These are phyloP conservation scores for Canavalia ensiformis DNA, from an alignment of 306 rosid species.

Conservation along the genomic window DNA sequence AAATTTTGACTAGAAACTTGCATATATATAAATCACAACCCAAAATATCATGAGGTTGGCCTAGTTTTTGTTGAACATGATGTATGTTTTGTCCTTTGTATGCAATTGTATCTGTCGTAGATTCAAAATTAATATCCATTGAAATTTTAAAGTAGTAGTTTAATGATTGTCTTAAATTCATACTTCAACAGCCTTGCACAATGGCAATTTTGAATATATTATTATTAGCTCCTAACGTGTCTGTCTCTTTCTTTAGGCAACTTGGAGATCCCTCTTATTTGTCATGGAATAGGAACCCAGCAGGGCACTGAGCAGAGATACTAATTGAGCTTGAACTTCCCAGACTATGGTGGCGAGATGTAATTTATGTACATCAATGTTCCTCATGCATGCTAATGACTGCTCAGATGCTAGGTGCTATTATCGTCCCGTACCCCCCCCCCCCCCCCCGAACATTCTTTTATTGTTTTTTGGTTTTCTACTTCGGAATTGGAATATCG, in stretches of 20 bases:
- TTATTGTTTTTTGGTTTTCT: conserved; percentile 14
- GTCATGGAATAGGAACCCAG: conserved; percentile 90
- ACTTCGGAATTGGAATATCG: conserved; percentile 35
- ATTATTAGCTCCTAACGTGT: conserved; percentile 22
- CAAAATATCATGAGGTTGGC: background rate
- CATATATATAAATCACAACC: background rate
- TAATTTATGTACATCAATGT: conserved; percentile 58
- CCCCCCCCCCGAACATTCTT: background rate
- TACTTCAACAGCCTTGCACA: conserved; percentile 9
- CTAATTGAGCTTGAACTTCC: conserved; percentile 25
- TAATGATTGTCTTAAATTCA: background rate
- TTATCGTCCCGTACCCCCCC: background rate
- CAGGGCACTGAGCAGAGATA: conserved; percentile 65
- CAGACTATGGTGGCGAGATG: conserved; percentile 29
- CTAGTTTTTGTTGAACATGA: conserved; percentile 13
- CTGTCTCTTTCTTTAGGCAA: conserved; percentile 64
- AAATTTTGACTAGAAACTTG: background rate
- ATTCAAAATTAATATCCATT: conserved; percentile 5
- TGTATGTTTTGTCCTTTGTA: conserved; percentile 16
- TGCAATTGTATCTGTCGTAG: background rate
- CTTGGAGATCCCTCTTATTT: conserved; percentile 95
- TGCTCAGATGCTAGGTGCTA: conserved; percentile 32
- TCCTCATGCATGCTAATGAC: conserved; percentile 8
- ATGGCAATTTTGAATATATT: background rate
- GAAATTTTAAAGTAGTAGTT: background rate